Conservation (phyloP, 2,329 filamentous ascomycete genomes). For the Neurospora sp. region DNA sequence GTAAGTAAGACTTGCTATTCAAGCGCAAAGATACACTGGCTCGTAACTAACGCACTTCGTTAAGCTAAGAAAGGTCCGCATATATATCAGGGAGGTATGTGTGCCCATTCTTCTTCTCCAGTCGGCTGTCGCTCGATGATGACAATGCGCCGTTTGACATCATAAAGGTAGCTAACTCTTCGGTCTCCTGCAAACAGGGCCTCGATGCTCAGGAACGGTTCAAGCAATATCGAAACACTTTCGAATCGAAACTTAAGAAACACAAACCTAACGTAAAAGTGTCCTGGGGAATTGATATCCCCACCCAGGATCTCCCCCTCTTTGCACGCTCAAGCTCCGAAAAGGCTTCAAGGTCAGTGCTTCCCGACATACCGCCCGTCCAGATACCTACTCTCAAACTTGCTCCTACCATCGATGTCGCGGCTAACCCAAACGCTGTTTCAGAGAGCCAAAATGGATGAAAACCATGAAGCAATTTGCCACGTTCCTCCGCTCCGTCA, state of each 20-base stretch:
- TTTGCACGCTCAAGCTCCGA: background rate
- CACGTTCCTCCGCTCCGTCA: background rate
- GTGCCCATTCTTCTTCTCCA: too few species aligned
- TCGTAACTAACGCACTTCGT: background rate
- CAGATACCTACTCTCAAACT: too few species aligned
- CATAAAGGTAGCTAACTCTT: too few species aligned
- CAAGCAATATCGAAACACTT: background rate
- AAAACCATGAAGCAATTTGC: conserved; percentile 17
- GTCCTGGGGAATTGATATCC: background rate
- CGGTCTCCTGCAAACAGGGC: background rate
- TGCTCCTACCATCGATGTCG: too few species aligned
- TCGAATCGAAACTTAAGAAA: background rate
- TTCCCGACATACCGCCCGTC: too few species aligned
- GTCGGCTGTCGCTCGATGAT: too few species aligned
- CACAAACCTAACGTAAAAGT: background rate
- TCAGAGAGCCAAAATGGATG: background rate
- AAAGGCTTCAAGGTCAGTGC: background rate
- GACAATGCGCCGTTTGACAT: too few species aligned
- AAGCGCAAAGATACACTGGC: background rate
- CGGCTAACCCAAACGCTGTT: background rate
- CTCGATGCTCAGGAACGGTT: background rate
- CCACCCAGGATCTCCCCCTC: background rate
- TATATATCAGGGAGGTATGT: background rate
- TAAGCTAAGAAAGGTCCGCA: background rate
- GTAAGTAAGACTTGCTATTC: background rate